Conservation (phyloP, 352 stramenopile genomes). For the Globisporangium orthogonon region DNA sequence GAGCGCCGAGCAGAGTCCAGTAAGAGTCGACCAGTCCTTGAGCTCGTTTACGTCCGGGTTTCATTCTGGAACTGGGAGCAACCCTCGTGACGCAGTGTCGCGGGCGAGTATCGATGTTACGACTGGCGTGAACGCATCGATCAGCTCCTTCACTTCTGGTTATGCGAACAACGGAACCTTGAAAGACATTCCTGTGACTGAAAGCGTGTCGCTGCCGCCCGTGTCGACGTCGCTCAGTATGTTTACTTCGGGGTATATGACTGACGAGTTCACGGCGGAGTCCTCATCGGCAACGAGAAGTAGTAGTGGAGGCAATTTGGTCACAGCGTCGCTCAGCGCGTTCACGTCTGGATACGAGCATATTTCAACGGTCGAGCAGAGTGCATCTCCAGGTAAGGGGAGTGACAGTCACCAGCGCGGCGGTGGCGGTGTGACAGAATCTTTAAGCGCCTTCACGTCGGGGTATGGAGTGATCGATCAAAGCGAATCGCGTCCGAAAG, state of each 20-base stretch:
- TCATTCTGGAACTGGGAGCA: neutral
- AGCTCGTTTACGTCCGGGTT: constrained; percentile 16
- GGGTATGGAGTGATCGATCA: constrained; percentile 5
- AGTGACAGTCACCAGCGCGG: neutral
- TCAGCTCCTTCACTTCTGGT: constrained; percentile 25
- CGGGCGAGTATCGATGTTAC: neutral
- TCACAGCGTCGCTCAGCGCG: constrained; percentile 18
- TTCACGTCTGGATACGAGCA: constrained; percentile 18
- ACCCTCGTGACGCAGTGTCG: neutral
- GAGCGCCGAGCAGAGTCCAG: neutral
- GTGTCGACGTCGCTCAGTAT: constrained; percentile 18
- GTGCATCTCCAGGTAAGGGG: constrained; percentile 1
- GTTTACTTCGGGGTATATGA: constrained; percentile 13
- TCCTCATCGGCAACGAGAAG: neutral
- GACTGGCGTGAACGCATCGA: constrained; percentile 1
- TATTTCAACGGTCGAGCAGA: neutral
- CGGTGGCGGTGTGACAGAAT: constrained; percentile 2
- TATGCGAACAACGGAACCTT: constrained; percentile 5
- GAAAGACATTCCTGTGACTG: neutral
- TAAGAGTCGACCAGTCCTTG: constrained; percentile 13
- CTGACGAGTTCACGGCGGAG: neutral
- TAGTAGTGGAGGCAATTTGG: neutral
- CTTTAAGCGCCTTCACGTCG: constrained; percentile 18
- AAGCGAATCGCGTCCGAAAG: neutral
- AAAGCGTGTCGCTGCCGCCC: neutral